These are phyloP conservation scores for Colletotrichum sp. DNA, from an alignment of 2,329 filamentous ascomycete genomes.

Conservation along the genomic window DNA sequence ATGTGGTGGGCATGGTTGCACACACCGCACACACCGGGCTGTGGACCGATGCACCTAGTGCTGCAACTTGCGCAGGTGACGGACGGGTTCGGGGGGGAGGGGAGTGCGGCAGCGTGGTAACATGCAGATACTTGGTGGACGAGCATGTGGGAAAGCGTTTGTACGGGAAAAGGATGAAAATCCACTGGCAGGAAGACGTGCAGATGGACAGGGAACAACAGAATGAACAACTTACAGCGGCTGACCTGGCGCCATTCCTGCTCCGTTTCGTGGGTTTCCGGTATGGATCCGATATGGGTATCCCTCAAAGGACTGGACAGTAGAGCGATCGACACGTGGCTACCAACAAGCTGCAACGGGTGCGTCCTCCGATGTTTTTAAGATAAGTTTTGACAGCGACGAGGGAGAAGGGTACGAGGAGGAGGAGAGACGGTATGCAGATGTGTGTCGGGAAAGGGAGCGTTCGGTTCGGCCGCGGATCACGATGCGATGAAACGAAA, in stretches of 20 bases:
- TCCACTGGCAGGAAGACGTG: neutral
- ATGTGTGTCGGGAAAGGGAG: neutral
- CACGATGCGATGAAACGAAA: slow-evolving; percentile 21
- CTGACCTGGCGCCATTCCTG: slow-evolving; percentile 13
- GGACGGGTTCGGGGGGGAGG: neutral
- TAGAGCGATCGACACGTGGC: slow-evolving; percentile 6
- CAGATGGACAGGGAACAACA: neutral
- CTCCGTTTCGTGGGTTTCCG: neutral
- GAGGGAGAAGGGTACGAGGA: neutral
- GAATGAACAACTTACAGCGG: slow-evolving; percentile 13
- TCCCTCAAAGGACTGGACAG: neutral
- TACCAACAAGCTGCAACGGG: neutral
- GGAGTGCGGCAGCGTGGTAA: neutral
- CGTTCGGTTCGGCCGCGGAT: slow-evolving; percentile 6
- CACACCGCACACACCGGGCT: neutral
- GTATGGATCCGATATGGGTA: neutral
- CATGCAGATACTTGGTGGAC: neutral
- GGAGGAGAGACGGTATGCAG: neutral
- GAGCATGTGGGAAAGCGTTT: neutral
- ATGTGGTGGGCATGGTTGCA: neutral
- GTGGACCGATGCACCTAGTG: slow-evolving; percentile 11
- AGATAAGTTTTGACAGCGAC: slow-evolving; percentile 1
- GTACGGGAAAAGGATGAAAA: neutral
- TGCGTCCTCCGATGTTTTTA: neutral
- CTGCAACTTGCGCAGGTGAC: slow-evolving; percentile 6